Percentiles rank a stretch among this genome's conserved stretches.
Evolutionary conservation across 768 basidiomycete genomes (phyloP).

Genomic region (Auriscalpium orientale): DNA sequence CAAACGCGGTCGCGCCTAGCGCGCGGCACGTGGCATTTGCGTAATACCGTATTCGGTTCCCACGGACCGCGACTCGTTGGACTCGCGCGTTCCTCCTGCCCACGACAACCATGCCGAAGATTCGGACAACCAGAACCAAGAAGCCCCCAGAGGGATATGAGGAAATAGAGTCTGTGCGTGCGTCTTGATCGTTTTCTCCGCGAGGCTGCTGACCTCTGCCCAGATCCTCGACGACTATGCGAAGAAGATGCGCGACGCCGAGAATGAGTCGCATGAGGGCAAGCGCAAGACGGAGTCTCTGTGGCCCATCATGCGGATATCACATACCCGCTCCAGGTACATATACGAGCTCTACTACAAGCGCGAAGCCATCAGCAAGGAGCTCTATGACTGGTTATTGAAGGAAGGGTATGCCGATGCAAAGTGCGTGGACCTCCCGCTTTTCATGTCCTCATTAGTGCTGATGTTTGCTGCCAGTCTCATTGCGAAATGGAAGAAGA

Average conservation of each 20-base stretch:
- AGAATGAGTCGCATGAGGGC: constrained; percentile 97
- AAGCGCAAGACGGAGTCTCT: constrained; percentile 90
- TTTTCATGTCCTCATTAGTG: background rate
- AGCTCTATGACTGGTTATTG: constrained; percentile 95
- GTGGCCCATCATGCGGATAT: constrained; percentile 98
- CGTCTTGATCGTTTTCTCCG: background rate
- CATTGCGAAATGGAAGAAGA: constrained; percentile 99
- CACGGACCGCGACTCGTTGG: background rate
- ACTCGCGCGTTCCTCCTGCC: background rate
- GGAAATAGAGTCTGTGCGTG: constrained; percentile 74
- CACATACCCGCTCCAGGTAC: constrained; percentile 92
- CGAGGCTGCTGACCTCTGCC: background rate
- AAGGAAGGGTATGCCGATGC: constrained; percentile 96
- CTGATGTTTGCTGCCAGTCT: constrained; percentile 41
- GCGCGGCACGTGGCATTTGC: background rate
- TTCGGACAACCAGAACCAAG: constrained; percentile 88
- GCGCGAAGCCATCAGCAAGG: constrained; percentile 86
- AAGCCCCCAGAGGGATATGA: constrained; percentile 93
- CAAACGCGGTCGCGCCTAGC: background rate
- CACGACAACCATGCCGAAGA: constrained; percentile 71
- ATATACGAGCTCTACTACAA: constrained; percentile 99
- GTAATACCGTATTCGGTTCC: background rate
- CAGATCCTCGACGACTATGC: constrained; percentile 97
- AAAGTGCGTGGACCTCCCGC: constrained; percentile 52
- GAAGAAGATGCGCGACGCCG: constrained; percentile 98